Evolutionary conservation across 148 eudicot genomes (phyloP).

Genomic region (Rheum nobile): DNA sequence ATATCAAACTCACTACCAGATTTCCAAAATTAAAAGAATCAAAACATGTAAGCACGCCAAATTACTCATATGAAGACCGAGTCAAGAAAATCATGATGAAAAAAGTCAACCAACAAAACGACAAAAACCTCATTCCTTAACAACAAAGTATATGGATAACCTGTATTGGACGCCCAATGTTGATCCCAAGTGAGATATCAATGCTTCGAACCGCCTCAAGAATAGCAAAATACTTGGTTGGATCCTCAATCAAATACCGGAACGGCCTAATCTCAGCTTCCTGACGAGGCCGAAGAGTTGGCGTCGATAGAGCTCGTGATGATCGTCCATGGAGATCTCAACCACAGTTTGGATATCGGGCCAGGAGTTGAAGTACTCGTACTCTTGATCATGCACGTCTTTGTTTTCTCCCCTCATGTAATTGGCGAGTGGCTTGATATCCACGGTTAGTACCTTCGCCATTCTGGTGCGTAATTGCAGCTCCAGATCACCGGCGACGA

Average conservation of each 20-base stretch:
- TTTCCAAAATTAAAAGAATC: background rate
- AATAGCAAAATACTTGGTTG: conserved; percentile 65
- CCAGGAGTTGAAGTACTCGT: conserved; percentile 42
- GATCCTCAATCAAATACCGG: conserved; percentile 52
- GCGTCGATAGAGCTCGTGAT: conserved; percentile 56
- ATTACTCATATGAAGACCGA: background rate
- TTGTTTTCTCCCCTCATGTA: conserved; percentile 78
- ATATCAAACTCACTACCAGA: conserved; percentile 21
- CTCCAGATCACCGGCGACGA: conserved; percentile 8
- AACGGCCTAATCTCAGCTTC: conserved; percentile 59
- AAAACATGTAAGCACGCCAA: background rate
- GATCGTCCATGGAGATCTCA: conserved; percentile 65
- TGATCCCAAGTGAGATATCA: conserved; percentile 83
- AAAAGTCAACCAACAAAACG: background rate
- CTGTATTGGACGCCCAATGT: conserved; percentile 88
- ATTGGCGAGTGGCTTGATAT: conserved; percentile 27
- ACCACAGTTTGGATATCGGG: conserved; percentile 69
- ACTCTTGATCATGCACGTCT: conserved; percentile 55
- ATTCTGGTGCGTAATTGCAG: conserved; percentile 27
- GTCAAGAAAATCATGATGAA: background rate
- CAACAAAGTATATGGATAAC: conserved; percentile 12
- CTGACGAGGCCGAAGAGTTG: conserved; percentile 59
- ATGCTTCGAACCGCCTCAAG: conserved; percentile 74
- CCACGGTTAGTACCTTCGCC: conserved; percentile 27
- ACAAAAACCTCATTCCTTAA: background rate